Percentiles rank a stretch among this genome's conserved stretches.
phyloP scores from a whole-genome alignment of 768 basidiomycete species.

The Amanita pallidorosea region DNA sequence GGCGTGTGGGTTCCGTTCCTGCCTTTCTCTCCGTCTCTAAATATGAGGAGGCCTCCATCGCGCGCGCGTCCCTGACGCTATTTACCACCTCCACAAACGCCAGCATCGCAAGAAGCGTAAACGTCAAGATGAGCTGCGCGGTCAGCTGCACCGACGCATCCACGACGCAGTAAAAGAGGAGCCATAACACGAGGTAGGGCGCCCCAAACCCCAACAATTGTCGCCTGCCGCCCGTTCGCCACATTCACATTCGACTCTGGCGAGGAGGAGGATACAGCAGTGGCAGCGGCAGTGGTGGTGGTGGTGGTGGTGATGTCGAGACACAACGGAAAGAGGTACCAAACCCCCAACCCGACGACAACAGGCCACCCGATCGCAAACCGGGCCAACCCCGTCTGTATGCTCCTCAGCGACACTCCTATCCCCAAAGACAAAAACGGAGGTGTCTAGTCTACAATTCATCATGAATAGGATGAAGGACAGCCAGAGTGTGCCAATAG shows the following conservation, averaged over 20 bases:
- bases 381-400: constrained; percentile 56
- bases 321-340: constrained; percentile 42
- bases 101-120: constrained; percentile 57
- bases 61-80: constrained; percentile 62
- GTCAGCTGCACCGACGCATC: constrained; percentile 67
- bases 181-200: constrained; percentile 78
- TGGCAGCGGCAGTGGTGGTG: no score
- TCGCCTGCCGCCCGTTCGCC: constrained; percentile 18
- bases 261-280: no score
- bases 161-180: constrained; percentile 47
- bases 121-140: constrained; percentile 67
- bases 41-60: constrained; percentile 26
- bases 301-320: constrained; percentile 46
- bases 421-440: no score
- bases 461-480: no score
- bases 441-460: no score
- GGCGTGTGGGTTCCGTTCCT: constrained; percentile 15
- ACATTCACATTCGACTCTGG: no score
- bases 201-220: constrained; percentile 76
- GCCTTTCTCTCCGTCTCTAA: not conserved
- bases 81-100: constrained; percentile 75
- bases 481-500: no score
- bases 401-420: constrained; percentile 24
- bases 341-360: no score
- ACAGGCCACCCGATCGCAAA: constrained; percentile 53